Evolutionary conservation across 2,329 filamentous ascomycete species (phyloP).

Genomic region (Diaporthe aspalathi): DNA sequence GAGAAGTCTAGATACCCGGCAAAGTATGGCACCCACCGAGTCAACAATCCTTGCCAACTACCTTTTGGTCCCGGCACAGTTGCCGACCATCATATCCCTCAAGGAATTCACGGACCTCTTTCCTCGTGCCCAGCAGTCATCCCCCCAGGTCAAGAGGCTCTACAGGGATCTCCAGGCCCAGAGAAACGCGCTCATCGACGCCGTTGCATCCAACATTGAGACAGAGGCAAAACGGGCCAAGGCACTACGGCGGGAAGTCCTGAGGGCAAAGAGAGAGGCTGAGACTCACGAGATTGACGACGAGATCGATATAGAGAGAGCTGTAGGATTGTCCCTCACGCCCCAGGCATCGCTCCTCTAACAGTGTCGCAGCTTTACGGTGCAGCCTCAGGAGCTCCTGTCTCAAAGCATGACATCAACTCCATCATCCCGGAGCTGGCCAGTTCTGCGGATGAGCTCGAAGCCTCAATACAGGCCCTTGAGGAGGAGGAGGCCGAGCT

Average conservation of each 20-base stretch:
- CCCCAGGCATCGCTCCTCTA: conserved; percentile 36
- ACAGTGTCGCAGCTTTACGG: conserved; percentile 51
- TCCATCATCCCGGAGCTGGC: conserved; percentile 78
- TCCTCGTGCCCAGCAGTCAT: conserved; percentile 72
- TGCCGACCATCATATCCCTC: conserved; percentile 79
- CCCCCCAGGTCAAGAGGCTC: conserved; percentile 75
- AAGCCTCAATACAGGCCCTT: conserved; percentile 74
- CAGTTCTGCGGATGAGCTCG: conserved; percentile 71
- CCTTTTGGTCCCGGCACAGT: conserved; percentile 78
- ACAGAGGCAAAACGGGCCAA: conserved; percentile 72
- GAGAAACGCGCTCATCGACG: conserved; percentile 75
- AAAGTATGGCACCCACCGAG: conserved; percentile 78
- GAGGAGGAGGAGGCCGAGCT: conserved; percentile 73
- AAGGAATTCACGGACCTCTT: conserved; percentile 82
- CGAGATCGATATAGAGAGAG: conserved; percentile 72
- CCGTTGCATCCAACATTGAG: conserved; percentile 73
- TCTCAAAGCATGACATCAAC: conserved; percentile 68
- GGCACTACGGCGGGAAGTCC: conserved; percentile 67
- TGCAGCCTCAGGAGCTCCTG: conserved; percentile 66
- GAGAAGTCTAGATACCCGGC: not conserved
- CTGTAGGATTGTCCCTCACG: conserved; percentile 54
- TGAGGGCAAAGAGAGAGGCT: conserved; percentile 62
- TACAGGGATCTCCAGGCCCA: conserved; percentile 85
- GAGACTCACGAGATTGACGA: conserved; percentile 69
- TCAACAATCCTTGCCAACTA: conserved; percentile 80